Conservation (phyloP, 192 early-diverging fungal species). For the Coemansia sp. region DNA sequence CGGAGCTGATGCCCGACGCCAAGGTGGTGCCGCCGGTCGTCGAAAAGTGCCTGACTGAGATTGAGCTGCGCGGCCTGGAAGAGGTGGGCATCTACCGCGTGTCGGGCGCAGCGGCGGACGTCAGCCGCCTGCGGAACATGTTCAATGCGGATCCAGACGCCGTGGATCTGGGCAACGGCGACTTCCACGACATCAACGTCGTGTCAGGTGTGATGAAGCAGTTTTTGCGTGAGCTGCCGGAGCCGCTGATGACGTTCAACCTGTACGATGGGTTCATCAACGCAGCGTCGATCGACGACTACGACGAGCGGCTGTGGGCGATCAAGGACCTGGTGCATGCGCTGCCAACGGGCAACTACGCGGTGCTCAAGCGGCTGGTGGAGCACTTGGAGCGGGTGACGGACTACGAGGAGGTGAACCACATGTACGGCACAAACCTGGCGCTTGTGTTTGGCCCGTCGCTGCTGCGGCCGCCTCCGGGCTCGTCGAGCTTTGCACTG, state of each 20-base stretch:
- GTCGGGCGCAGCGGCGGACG: constrained; percentile 63
- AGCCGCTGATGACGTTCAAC: constrained; percentile 84
- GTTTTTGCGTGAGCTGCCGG: constrained; percentile 91
- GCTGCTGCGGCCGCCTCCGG: constrained; percentile 66
- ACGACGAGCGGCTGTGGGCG: constrained; percentile 69
- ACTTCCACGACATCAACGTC: constrained; percentile 74
- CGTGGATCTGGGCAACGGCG: constrained; percentile 59
- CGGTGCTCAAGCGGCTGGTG: constrained; percentile 65
- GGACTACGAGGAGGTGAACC: constrained; percentile 75
- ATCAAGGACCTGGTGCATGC: constrained; percentile 68
- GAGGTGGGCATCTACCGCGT: constrained; percentile 78
- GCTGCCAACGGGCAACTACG: constrained; percentile 63
- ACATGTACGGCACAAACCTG: constrained; percentile 88
- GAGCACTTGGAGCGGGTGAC: constrained; percentile 76
- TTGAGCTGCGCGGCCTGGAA: constrained; percentile 69
- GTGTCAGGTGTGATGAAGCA: constrained; percentile 90
- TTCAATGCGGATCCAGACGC: constrained; percentile 63
- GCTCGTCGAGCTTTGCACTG: constrained; percentile 60
- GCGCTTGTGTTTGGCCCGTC: constrained; percentile 97
- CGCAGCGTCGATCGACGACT: constrained; percentile 65
- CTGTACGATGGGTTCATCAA: constrained; percentile 82
- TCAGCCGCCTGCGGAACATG: constrained; percentile 58
- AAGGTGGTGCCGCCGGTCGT: constrained; percentile 60
- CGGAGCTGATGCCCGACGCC: constrained; percentile 59
- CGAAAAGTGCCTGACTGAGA: constrained; percentile 70